Evolutionary conservation across 2,329 filamentous ascomycete species (phyloP).

Genomic region (Amesomyces nigricolor): DNA sequence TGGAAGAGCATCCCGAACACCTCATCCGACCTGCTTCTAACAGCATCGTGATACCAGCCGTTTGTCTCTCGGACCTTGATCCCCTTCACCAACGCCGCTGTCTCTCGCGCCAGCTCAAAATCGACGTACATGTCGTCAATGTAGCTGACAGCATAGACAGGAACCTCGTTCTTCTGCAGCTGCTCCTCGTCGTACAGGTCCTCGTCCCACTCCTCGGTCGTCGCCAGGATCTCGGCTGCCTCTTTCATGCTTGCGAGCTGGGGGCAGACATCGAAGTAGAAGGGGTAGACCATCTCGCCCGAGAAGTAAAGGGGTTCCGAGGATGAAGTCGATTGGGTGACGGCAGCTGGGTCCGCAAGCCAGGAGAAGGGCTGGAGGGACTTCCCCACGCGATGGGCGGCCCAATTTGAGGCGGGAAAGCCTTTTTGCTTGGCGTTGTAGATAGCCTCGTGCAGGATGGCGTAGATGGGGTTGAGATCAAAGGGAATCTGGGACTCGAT

Average conservation of each 20-base stretch:
- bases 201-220: conserved; percentile 63
- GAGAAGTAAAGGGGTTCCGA: conserved; percentile 65
- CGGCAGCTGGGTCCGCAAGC: conserved; percentile 40
- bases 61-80: conserved; percentile 83
- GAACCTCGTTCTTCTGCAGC: conserved; percentile 70
- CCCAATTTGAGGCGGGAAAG: conserved; percentile 9
- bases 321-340: conserved; percentile 30
- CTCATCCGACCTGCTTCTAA: conserved; percentile 68
- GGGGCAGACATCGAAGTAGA: conserved; percentile 72
- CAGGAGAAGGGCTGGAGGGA: conserved; percentile 40
- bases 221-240: conserved; percentile 66
- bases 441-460: conserved; percentile 78
- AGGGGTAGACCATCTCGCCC: conserved; percentile 87
- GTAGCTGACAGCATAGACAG: conserved; percentile 79
- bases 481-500: conserved; percentile 65
- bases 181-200: conserved; percentile 67
- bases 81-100: conserved; percentile 66
- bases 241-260: conserved; percentile 66
- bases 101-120: conserved; percentile 65
- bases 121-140: conserved; percentile 92
- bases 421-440: conserved; percentile 60
- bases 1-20: conserved; percentile 71
- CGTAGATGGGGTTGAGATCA: conserved; percentile 76
- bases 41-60: conserved; percentile 77
- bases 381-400: conserved; percentile 11